Evolutionary conservation across 2,329 filamentous ascomycete genomes (phyloP).

Genomic region (Cladophialophora yegresii): DNA sequence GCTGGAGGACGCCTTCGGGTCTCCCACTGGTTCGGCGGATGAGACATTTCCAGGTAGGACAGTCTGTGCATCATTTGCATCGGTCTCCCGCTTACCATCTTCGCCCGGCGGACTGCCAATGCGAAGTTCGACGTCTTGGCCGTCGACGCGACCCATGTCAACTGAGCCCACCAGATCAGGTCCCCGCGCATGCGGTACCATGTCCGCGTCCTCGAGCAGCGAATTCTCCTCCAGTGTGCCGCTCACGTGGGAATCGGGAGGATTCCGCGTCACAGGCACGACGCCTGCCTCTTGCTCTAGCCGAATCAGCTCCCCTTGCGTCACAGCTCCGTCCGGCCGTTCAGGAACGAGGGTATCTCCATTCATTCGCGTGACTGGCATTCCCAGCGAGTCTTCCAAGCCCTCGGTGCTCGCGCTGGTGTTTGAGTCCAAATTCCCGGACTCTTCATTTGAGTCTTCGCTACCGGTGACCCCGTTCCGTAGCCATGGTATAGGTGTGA

Average conservation of each 20-base stretch:
- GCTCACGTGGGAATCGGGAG: constrained; percentile 40
- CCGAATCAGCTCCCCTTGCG: constrained; percentile 80
- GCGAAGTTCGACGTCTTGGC: constrained; percentile 49
- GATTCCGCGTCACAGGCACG: constrained; percentile 62
- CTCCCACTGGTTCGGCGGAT: neutral
- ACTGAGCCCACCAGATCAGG: constrained; percentile 81
- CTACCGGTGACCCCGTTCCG: constrained; percentile 42
- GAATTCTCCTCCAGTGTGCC: constrained; percentile 42
- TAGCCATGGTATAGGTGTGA: constrained; percentile 95
- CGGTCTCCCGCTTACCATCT: constrained; percentile 19
- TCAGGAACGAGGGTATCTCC: constrained; percentile 38
- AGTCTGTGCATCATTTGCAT: constrained; percentile 31
- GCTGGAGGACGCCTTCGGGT: neutral
- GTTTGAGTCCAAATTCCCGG: constrained; percentile 20
- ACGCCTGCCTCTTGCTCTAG: constrained; percentile 83
- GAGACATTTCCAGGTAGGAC: constrained; percentile 22
- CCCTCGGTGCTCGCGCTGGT: constrained; percentile 23
- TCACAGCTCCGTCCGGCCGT: constrained; percentile 59
- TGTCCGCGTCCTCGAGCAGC: constrained; percentile 53
- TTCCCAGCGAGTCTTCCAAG: constrained; percentile 28
- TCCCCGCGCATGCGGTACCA: constrained; percentile 73
- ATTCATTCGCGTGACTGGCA: constrained; percentile 6
- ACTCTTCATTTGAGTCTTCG: constrained; percentile 34
- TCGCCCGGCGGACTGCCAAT: constrained; percentile 37
- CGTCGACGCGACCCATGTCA: constrained; percentile 76